Evolutionary conservation across 139 green algal genomes (phyloP).

Genomic region (Ettlia oleoabundans): DNA sequence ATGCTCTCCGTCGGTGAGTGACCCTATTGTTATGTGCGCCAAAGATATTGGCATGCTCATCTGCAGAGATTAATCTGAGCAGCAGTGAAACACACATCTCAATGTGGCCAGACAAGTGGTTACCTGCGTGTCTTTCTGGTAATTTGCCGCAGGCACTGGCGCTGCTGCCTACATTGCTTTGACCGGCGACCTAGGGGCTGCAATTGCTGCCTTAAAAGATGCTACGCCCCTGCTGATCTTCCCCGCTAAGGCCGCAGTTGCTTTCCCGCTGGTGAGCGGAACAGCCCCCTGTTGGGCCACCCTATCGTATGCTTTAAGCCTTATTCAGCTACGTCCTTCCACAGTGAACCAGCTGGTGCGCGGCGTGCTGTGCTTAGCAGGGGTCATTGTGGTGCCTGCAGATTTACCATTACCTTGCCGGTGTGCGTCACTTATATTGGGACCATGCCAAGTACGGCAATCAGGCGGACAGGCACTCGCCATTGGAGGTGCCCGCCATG

Average conservation of each 20-base stretch:
- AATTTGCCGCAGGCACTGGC: conserved; percentile 64
- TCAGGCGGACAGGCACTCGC: conserved; percentile 71
- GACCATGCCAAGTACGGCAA: conserved; percentile 83
- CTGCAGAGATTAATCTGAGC: neutral
- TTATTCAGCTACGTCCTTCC: neutral
- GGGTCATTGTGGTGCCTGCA: too few relatives aligned
- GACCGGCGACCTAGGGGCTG: conserved; percentile 70
- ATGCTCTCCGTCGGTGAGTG: conserved; percentile 49
- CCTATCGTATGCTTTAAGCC: neutral
- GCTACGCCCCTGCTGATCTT: conserved; percentile 69
- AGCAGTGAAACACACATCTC: too few relatives aligned
- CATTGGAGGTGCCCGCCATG: conserved; percentile 74
- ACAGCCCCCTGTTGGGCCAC: neutral
- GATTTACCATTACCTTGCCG: conserved; percentile 89
- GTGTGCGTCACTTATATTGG: conserved; percentile 86
- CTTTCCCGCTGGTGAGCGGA: conserved; percentile 77
- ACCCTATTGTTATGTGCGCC: too few relatives aligned
- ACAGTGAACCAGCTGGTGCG: too few relatives aligned
- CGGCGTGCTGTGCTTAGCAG: too few relatives aligned
- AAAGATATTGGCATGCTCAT: conserved; percentile 1
- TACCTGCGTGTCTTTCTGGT: too few relatives aligned
- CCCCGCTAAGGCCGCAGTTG: conserved; percentile 75
- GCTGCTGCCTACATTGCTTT: conserved; percentile 73
- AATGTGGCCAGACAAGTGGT: too few relatives aligned
- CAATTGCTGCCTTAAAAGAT: conserved; percentile 65